Evolutionary conservation across 768 basidiomycete species (phyloP).

Genomic region (Astraeus odoratus): DNA sequence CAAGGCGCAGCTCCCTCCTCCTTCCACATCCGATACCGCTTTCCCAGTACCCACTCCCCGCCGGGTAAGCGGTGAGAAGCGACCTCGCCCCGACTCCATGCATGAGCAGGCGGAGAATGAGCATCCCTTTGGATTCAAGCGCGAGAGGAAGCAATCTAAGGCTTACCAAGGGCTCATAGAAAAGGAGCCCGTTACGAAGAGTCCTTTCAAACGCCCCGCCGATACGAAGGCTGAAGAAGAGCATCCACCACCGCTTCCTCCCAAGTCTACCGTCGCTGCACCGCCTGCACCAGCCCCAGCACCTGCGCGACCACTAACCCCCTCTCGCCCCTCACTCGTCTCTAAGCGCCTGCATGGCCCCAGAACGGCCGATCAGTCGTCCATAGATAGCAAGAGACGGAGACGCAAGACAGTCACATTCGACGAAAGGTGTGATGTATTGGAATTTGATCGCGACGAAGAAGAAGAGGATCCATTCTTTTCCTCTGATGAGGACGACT

Average conservation of each 20-base stretch:
- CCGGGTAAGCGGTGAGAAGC: slow-evolving; percentile 71
- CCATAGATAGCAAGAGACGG: slow-evolving; percentile 34
- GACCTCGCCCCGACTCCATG: slow-evolving; percentile 66
- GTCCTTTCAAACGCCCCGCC: slow-evolving; percentile 54
- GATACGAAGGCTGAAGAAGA: slow-evolving; percentile 21
- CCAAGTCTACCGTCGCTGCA: slow-evolving; percentile 18
- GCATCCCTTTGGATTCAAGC: slow-evolving; percentile 60
- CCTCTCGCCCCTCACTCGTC: slow-evolving; percentile 58
- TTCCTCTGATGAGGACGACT: slow-evolving; percentile 31
- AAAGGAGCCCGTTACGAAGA: slow-evolving; percentile 75
- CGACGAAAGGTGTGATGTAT: slow-evolving; percentile 71
- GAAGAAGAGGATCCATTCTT: slow-evolving; percentile 43
- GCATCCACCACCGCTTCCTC: slow-evolving; percentile 21
- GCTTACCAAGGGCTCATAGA: slow-evolving; percentile 66
- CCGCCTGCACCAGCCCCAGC: slow-evolving; percentile 32
- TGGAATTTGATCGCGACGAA: slow-evolving; percentile 70
- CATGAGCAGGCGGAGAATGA: slow-evolving; percentile 68
- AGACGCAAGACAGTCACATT: slow-evolving; percentile 76
- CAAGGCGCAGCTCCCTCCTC: slow-evolving; percentile 56
- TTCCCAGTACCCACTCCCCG: slow-evolving; percentile 20
- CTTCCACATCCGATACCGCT: slow-evolving; percentile 24
- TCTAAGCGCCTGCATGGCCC: slow-evolving; percentile 74
- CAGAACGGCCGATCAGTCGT: slow-evolving; percentile 41
- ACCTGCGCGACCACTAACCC: slow-evolving; percentile 21
- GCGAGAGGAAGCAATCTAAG: slow-evolving; percentile 70